Percentiles rank a stretch among this genome's conserved stretches.
These are phyloP conservation scores for Pythium insidiosum DNA, from an alignment of 352 stramenopile species.

Conservation along the genomic window DNA sequence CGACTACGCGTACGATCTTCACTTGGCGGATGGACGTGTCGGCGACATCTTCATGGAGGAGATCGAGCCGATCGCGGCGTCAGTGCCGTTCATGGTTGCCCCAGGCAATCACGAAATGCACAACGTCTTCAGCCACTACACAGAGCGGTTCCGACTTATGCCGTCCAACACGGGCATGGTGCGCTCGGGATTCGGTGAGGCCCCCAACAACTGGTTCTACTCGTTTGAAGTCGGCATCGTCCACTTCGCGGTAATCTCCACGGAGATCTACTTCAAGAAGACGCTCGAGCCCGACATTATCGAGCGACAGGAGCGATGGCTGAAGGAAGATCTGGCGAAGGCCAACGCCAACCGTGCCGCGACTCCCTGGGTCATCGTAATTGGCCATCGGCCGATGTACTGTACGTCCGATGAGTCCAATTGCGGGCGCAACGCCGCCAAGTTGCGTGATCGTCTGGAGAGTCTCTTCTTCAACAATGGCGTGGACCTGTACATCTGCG, in stretches of 20 bases:
- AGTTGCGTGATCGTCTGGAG: constrained; percentile 61
- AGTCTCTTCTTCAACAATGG: constrained; percentile 71
- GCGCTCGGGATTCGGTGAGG: constrained; percentile 35
- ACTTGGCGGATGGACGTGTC: constrained; percentile 68
- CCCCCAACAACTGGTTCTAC: constrained; percentile 88
- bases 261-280: constrained; percentile 86
- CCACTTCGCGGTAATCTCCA: constrained; percentile 82
- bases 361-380: constrained; percentile 78
- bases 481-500: constrained; percentile 85
- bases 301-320: constrained; percentile 54
- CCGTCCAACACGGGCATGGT: constrained; percentile 63
- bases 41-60: constrained; percentile 89
- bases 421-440: constrained; percentile 49
- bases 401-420: constrained; percentile 78
- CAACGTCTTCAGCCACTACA: constrained; percentile 81
- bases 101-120: constrained; percentile 89
- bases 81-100: constrained; percentile 86
- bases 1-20: constrained; percentile 87
- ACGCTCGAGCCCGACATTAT: constrained; percentile 37
- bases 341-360: constrained; percentile 58
- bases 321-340: constrained; percentile 41
- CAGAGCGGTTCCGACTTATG: constrained; percentile 80
- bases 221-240: constrained; percentile 82
- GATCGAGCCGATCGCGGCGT: constrained; percentile 77
- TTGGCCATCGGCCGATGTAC: constrained; percentile 85